Conservation (phyloP, 257 asterid genomes). For the Verbascum thapsus region DNA sequence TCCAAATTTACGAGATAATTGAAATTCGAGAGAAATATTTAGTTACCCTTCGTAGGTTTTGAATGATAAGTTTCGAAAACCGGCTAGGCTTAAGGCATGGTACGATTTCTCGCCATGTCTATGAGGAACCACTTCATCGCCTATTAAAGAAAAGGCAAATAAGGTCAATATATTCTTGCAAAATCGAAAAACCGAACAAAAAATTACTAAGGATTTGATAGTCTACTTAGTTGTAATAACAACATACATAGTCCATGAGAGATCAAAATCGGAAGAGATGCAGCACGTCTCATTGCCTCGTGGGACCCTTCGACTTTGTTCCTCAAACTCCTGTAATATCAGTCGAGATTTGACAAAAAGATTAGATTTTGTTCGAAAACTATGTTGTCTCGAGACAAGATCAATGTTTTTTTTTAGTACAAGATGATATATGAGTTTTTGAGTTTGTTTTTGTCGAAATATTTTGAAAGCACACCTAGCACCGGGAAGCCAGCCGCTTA, state of each 20-base stretch:
- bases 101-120: slow-evolving; percentile 74
- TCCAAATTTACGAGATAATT: slow-evolving; percentile 3
- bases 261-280: slow-evolving; percentile 85
- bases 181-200: not conserved
- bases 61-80: slow-evolving; percentile 66
- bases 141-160: slow-evolving; percentile 41
- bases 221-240: not conserved
- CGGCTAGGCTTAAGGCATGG: slow-evolving; percentile 72
- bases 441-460: slow-evolving; percentile 13
- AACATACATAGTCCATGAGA: slow-evolving; percentile 85
- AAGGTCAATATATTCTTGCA: slow-evolving; percentile 3
- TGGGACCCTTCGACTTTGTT: slow-evolving; percentile 83
- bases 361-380: not conserved
- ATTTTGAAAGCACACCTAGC: slow-evolving; percentile 56
- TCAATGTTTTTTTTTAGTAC: not conserved
- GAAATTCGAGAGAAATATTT: not conserved
- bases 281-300: slow-evolving; percentile 86
- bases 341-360: slow-evolving; percentile 12
- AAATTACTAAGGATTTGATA: not conserved
- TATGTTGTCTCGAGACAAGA: not conserved
- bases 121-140: slow-evolving; percentile 84
- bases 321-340: slow-evolving; percentile 59
- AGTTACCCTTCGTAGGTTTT: slow-evolving; percentile 75
- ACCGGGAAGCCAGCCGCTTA: slow-evolving; percentile 98
- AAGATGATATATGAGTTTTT: not conserved